Evolutionary conservation across 2,329 filamentous ascomycete genomes (phyloP).

Genomic region (Nemania sp.): DNA sequence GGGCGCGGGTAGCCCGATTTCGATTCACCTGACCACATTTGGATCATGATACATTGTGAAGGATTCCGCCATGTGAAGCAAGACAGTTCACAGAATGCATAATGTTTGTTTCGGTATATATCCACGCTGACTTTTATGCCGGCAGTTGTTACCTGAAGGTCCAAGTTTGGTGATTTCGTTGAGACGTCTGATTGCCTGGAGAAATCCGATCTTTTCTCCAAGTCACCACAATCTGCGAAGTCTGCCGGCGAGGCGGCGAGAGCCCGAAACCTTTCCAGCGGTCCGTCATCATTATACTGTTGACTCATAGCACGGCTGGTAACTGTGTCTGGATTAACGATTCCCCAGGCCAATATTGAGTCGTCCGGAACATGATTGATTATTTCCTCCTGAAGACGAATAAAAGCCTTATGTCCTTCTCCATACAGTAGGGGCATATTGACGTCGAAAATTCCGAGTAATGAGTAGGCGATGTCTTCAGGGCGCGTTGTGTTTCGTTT

Average conservation of each 20-base stretch:
- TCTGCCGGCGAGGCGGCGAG: neutral
- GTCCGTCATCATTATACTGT: neutral
- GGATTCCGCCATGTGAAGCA: neutral
- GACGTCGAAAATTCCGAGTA: slow-evolving; percentile 17
- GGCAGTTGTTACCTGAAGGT: neutral
- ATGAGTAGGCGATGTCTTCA: neutral
- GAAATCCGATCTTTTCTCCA: neutral
- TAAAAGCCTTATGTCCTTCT: slow-evolving; percentile 4
- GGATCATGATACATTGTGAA: neutral
- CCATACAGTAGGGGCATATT: slow-evolving; percentile 22
- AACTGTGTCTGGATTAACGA: neutral
- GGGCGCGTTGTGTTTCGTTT: neutral
- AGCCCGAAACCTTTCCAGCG: neutral
- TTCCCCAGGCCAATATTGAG: neutral
- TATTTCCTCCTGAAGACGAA: slow-evolving; percentile 19
- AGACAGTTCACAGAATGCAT: neutral
- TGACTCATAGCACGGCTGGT: neutral
- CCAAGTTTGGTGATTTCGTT: neutral
- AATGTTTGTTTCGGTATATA: neutral
- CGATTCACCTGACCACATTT: neutral
- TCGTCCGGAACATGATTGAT: neutral
- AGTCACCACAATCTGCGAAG: neutral
- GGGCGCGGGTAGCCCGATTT: neutral
- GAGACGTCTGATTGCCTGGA: too few relatives aligned
- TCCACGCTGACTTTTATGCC: neutral